phyloP scores from a whole-genome alignment of 352 stramenopile genomes.

The Pythium utonaiense region DNA sequence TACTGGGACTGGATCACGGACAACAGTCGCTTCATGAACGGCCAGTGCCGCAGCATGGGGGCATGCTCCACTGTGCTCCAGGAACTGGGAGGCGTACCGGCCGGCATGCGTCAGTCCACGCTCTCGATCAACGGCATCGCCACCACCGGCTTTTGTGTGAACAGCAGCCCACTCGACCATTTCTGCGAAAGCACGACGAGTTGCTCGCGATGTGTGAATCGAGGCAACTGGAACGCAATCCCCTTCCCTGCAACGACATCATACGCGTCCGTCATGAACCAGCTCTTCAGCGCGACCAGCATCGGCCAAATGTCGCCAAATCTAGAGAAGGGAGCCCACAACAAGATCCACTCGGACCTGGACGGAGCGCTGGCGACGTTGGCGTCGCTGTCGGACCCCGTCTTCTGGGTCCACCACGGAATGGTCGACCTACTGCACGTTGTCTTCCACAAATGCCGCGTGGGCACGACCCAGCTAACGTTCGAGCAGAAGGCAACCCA shows the following conservation, averaged over 20 bases:
- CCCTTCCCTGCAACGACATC: constrained; percentile 28
- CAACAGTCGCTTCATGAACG: constrained; percentile 31
- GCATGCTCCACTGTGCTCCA: constrained; percentile 39
- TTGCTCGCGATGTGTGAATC: constrained; percentile 48
- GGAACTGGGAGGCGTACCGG: constrained; percentile 38
- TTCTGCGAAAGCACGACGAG: constrained; percentile 44
- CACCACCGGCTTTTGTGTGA: constrained; percentile 38
- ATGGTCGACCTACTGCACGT: constrained; percentile 63
- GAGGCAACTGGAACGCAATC: constrained; percentile 35
- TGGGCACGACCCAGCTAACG: constrained; percentile 35
- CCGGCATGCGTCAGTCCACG: background rate
- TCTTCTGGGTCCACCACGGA: constrained; percentile 70
- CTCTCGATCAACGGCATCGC: constrained; percentile 36
- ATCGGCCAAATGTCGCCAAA: constrained; percentile 51
- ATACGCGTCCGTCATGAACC: constrained; percentile 44
- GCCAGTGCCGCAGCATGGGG: constrained; percentile 39
- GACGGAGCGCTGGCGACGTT: constrained; percentile 46
- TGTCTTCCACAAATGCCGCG: constrained; percentile 69
- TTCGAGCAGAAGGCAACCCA: constrained; percentile 43
- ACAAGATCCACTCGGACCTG: constrained; percentile 54
- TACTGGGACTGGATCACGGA: constrained; percentile 78
- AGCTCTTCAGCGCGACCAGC: constrained; percentile 44
- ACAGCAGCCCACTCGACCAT: constrained; percentile 30
- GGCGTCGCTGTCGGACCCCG: constrained; percentile 42
- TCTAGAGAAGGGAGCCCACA: constrained; percentile 49